Percentiles rank a stretch among this genome's conserved stretches.
Evolutionary conservation across 1,139 yeast species (phyloP).

Genomic region (Arxiozyma bovina): DNA sequence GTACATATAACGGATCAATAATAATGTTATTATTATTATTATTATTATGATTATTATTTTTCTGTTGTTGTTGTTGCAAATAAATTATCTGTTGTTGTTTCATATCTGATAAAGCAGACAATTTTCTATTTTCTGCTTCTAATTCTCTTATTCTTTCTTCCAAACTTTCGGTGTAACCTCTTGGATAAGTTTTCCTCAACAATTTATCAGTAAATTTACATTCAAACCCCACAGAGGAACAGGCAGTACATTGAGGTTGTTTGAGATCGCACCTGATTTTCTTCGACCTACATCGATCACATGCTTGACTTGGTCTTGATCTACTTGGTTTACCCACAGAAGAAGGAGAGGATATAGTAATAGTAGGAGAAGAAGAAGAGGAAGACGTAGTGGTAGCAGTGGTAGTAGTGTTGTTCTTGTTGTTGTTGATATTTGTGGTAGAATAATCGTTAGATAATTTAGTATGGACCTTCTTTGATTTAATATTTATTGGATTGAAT

Average conservation of each 20-base stretch:
- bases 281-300: constrained; percentile 78
- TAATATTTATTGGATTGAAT: no score
- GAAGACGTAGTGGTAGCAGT: no score
- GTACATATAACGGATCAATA: no score
- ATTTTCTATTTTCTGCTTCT: constrained; percentile 47
- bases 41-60: no score
- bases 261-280: constrained; percentile 39
- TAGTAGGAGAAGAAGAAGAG: neutral
- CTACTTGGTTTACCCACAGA: neutral
- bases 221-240: constrained; percentile 59
- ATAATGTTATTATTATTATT: no score
- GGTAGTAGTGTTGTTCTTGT: neutral
- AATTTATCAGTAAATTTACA: constrained; percentile 67
- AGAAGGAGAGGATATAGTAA: no score
- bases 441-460: no score
- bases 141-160: constrained; percentile 52
- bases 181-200: constrained; percentile 61
- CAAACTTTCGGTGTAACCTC: constrained; percentile 67
- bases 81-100: constrained; percentile 40
- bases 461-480: no score
- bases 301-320: constrained; percentile 57
- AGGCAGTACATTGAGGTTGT: constrained; percentile 48
- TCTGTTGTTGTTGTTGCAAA: neutral
- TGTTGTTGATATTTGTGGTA: no score
- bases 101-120: constrained; percentile 46